Base-by-base conservation (phyloP, 2,329 filamentous ascomycete genomes). In the Scedosporium boydii region DNA sequence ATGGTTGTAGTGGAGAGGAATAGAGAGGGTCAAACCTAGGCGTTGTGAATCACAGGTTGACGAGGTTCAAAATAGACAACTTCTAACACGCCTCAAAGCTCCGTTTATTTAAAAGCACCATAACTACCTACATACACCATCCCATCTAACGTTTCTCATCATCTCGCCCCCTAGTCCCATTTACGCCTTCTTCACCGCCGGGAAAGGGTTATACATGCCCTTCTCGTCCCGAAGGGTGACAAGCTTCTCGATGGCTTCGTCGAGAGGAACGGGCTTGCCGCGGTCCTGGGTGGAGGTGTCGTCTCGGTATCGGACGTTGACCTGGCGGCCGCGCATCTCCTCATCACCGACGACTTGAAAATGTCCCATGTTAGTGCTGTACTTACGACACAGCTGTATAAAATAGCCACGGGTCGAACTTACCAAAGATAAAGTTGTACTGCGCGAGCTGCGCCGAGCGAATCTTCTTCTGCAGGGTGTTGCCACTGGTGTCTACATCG, bases 381-480 rank as follows among this genome's bases (percentile, higher is more conserved):
- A 38, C 42, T 51, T 27, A 62, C 26, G n/a, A n/a, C 34, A 63
- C 58, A 23, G 3, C 10, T n/a, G 0, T 48, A 7, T 16, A n/a
- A 56, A 34, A 44, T 10, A 38, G 51, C 44, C 27, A 21, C 23
- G 38, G 48, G 14, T 34, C 16, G 6, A 18, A 69, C 80, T 74
- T 75, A 86, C 84, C 83, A 69, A 93, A 89, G 69, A 92, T 89
- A 75, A 89, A 92, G 78, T 93, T 93, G 78, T 93, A 93, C 75
- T 92, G 87, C 60, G 87, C 81, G 69, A 93, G 75, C 76, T 95
- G 90, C 14, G 87, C 90, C 62, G 84, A 92, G 68, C 90, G 87
- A 68, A 95, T 91, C 85, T 95, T 95, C 84, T 95, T 93, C 74
- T 91, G 87, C 77, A 95, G 85, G 6, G 90, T 95, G 76, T 93